Evolutionary conservation across 345 rosid genomes (phyloP).

Genomic region (Populus pruinosa): DNA sequence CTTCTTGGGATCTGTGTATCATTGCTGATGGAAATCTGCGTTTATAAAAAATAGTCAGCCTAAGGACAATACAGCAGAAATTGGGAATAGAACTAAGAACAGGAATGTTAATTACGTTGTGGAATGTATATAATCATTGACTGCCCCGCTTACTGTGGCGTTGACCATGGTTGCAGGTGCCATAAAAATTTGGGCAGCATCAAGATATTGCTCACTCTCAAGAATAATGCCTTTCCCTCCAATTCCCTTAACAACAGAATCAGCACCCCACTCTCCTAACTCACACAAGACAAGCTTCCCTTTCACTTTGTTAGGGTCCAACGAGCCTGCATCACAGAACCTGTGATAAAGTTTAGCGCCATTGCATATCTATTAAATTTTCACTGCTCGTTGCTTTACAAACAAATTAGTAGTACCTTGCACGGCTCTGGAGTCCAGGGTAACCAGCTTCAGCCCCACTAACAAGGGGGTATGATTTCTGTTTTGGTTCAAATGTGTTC

Average conservation of each 20-base stretch:
- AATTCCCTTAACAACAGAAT: slow-evolving; percentile 53
- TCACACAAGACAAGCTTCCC: slow-evolving; percentile 66
- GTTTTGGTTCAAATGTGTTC: slow-evolving; percentile 48
- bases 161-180: slow-evolving; percentile 72
- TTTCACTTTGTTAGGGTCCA: slow-evolving; percentile 69
- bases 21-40: slow-evolving; percentile 72
- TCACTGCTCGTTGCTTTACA: neutral
- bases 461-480: slow-evolving; percentile 60
- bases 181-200: slow-evolving; percentile 74
- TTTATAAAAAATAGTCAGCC: neutral
- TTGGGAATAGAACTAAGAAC: neutral
- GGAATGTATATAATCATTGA: slow-evolving; percentile 57
- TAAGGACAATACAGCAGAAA: neutral
- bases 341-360: slow-evolving; percentile 22
- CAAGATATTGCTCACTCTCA: slow-evolving; percentile 49
- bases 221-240: slow-evolving; percentile 69
- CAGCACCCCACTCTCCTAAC: slow-evolving; percentile 44
- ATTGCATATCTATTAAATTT: neutral
- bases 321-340: slow-evolving; percentile 47
- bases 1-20: slow-evolving; percentile 53
- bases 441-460: slow-evolving; percentile 64
- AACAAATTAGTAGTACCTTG: slow-evolving; percentile 38
- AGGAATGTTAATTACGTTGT: slow-evolving; percentile 39
- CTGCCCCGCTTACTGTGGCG: slow-evolving; percentile 37
- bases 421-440: slow-evolving; percentile 28